Percentiles rank a stretch among this genome's conserved stretches.
Conservation (phyloP, 331 rosid species). For the Malus hybrid region DNA sequence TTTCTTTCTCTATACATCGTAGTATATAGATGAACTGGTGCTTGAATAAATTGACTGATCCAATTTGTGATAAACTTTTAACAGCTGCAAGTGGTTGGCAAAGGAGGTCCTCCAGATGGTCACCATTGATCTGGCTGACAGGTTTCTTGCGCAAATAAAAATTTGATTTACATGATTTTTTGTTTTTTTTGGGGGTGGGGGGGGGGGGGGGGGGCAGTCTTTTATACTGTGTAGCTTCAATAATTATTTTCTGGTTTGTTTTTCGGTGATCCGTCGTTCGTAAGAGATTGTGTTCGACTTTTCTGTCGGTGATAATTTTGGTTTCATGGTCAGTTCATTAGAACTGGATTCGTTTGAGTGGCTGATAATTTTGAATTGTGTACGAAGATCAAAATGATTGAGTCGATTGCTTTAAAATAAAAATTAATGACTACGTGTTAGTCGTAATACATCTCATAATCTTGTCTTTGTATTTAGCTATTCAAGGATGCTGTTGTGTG, state of each 20-base stretch:
- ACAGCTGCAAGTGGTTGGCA: slow-evolving; percentile 41
- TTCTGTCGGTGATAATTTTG: neutral
- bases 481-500: no score
- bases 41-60: neutral
- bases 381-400: neutral
- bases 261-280: neutral
- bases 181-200: no score
- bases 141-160: slow-evolving; percentile 8
- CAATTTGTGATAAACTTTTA: neutral
- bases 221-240: neutral
- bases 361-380: neutral
- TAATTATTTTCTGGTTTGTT: neutral
- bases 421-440: neutral
- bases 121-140: slow-evolving; percentile 23
- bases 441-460: neutral
- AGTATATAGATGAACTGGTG: neutral
- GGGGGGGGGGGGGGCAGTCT: neutral
- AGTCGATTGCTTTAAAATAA: neutral
- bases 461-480: neutral
- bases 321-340: neutral
- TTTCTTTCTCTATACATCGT: neutral
- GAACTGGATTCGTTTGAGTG: neutral
- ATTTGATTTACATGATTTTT: neutral
- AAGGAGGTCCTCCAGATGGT: slow-evolving; percentile 37
- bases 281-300: neutral